phyloP scores from a whole-genome alignment of 129 eudicot species.

The Scalesia atractyloides region DNA sequence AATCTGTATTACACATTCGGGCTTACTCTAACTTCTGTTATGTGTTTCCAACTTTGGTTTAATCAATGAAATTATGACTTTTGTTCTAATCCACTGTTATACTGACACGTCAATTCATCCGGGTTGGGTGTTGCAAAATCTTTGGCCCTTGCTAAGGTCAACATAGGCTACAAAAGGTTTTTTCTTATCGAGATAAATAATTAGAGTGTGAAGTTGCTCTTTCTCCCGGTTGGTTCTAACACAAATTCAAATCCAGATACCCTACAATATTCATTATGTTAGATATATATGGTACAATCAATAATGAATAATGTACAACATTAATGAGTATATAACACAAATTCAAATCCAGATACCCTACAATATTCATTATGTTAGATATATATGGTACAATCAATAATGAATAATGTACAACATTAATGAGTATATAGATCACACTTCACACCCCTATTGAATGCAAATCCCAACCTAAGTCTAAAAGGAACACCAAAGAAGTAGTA shows the following conservation, averaged over 20 bases:
- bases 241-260: slow-evolving; percentile 41
- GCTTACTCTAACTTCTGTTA: no score
- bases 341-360: slow-evolving; percentile 35
- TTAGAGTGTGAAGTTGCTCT: slow-evolving; percentile 39
- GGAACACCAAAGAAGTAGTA: slow-evolving; percentile 64
- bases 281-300: no score
- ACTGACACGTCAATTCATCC: no score
- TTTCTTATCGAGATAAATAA: not conserved
- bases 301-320: not conserved
- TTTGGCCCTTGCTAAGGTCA: not conserved
- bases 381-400: no score
- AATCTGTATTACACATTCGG: no score
- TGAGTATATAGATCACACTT: not conserved
- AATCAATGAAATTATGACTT: no score
- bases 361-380: no score
- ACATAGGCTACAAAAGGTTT: no score
- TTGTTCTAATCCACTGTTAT: no score
- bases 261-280: no score
- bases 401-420: not conserved
- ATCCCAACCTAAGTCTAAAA: slow-evolving; percentile 51
- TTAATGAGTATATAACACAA: slow-evolving; percentile 11
- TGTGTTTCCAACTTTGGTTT: no score
- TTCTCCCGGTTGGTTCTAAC: slow-evolving; percentile 60
- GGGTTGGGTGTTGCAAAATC: no score
- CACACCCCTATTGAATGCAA: slow-evolving; percentile 43